Evolutionary conservation across 116 monocot genomes (phyloP), one percentile per base, ranked within the genome.

Genomic region (Trichopus zeylanicus): DNA sequence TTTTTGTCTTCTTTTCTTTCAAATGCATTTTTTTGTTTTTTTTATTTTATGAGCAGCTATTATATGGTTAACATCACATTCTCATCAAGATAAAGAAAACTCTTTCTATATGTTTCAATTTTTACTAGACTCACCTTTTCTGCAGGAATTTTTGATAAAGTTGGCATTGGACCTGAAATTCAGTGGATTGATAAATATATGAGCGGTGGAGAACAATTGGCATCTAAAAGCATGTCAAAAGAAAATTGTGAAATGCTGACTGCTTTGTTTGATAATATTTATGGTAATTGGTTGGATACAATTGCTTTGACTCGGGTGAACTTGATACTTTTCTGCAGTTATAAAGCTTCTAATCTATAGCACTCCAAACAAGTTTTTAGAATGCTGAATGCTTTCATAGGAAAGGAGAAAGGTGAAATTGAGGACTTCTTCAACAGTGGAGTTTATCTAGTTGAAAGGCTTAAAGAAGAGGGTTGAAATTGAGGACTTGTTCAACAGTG

Each of bases 391-490:
- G 7, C 48, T 68, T 68, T 64, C 59, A 42, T 64, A 56, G 39
- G 33, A 93, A 89, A 83, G 46, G 90, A 90, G 77, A 72, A 20
- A 48, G 79, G 46, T 70, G 84, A 84, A 68, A n/a, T n/a, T n/a
- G n/a, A n/a, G n/a, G n/a, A n/a, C n/a, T n/a, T n/a, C n/a, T n/a
- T n/a, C n/a, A n/a, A n/a, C n/a, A n/a, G n/a, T n/a, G n/a, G n/a
- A n/a, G n/a, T n/a, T n/a, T n/a, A n/a, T n/a, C n/a, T n/a, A n/a
- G n/a, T n/a, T n/a, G n/a, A n/a, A n/a, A n/a, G n/a, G n/a, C n/a
- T n/a, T n/a, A n/a, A 90, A 82, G 87, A 87, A 81, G 91, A 81
- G 67, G 90, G 90, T 55, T 95, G 84, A 87, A 73, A 71, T 95
- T 31, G 81, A 81, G 71, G 66, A 75, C 32, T 95, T 95, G 46